These are phyloP conservation scores for Komagataella mondaviorum DNA, from an alignment of 805 yeast species.

Conservation along the genomic window DNA sequence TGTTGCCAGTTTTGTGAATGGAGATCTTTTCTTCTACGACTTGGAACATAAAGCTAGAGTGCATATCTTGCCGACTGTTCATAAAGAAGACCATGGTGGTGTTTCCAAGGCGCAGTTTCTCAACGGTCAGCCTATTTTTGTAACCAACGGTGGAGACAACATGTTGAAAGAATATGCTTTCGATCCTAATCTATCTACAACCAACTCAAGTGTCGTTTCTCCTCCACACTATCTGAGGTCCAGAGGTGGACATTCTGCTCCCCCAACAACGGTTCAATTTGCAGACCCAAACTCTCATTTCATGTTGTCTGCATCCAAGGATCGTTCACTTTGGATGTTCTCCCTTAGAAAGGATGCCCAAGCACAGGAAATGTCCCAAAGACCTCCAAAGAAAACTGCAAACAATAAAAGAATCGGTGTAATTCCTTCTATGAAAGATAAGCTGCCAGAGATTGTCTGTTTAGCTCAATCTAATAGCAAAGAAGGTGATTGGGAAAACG, in stretches of 20 bases:
- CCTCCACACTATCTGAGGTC: slow-evolving; percentile 90
- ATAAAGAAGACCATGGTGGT: slow-evolving; percentile 65
- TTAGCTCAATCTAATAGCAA: slow-evolving; percentile 64
- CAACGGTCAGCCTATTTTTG: slow-evolving; percentile 83
- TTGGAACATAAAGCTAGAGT: slow-evolving; percentile 58
- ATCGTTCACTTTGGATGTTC: slow-evolving; percentile 79
- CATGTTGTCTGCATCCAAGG: slow-evolving; percentile 75
- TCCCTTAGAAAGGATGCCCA: slow-evolving; percentile 94
- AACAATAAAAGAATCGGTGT: slow-evolving; percentile 44
- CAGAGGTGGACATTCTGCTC: slow-evolving; percentile 95
- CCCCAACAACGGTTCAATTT: slow-evolving; percentile 66
- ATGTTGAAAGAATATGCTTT: slow-evolving; percentile 81
- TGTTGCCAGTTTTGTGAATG: slow-evolving; percentile 65
- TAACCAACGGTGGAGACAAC: slow-evolving; percentile 88
- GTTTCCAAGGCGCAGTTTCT: slow-evolving; percentile 61
- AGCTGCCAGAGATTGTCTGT: slow-evolving; percentile 62
- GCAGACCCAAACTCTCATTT: slow-evolving; percentile 70
- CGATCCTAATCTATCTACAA: slow-evolving; percentile 72
- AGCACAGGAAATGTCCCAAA: slow-evolving; percentile 84
- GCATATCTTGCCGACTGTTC: slow-evolving; percentile 63
- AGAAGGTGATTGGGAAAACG: slow-evolving; percentile 87
- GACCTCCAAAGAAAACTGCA: slow-evolving; percentile 27
- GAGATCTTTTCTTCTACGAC: slow-evolving; percentile 82
- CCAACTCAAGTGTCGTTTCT: slow-evolving; percentile 51
- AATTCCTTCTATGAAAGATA: slow-evolving; percentile 39